A percentile compares a stretch with the other conserved stretches of the same genome.
Conservation (phyloP, 2,329 filamentous ascomycete genomes). For the Orbilia quercus region DNA sequence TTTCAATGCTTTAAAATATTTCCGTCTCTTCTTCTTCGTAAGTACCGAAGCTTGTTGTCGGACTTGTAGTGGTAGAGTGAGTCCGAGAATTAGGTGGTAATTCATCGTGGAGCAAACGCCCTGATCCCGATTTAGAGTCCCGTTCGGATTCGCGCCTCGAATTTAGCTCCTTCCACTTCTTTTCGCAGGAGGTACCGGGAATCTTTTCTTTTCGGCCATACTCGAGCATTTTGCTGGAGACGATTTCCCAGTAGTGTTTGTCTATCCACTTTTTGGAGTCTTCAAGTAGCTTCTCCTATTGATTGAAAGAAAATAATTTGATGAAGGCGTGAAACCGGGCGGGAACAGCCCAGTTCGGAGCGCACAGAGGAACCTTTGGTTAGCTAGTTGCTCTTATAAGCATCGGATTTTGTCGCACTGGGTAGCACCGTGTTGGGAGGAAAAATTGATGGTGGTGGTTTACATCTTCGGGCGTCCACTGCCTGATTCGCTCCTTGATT, state of each 20-base stretch:
- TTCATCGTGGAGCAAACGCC: slow-evolving; percentile 46
- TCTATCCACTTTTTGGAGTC: slow-evolving; percentile 61
- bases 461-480: slow-evolving; percentile 60
- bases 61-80: slow-evolving; percentile 33
- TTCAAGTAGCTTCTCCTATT: slow-evolving; percentile 61
- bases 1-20: too few species aligned
- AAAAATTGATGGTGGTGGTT: slow-evolving; percentile 52
- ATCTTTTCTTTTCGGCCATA: slow-evolving; percentile 62
- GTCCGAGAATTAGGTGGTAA: slow-evolving; percentile 35
- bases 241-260: slow-evolving; percentile 61
- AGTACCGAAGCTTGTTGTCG: slow-evolving; percentile 30
- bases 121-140: slow-evolving; percentile 41
- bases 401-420: slow-evolving; percentile 53
- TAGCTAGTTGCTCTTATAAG: slow-evolving; percentile 56
- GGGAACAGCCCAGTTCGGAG: slow-evolving; percentile 11
- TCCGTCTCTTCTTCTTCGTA: slow-evolving; percentile 36
- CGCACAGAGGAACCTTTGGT: slow-evolving; percentile 44
- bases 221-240: slow-evolving; percentile 61
- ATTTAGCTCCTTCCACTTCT: slow-evolving; percentile 62
- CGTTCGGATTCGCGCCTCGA: slow-evolving; percentile 42
- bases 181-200: slow-evolving; percentile 61
- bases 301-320: slow-evolving; percentile 27
- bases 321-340: slow-evolving; percentile 28
- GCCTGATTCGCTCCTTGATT: slow-evolving; percentile 61
- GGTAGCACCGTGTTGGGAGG: slow-evolving; percentile 54